Percentiles rank a stretch among this genome's conserved stretches.
These are phyloP conservation scores for Aspergillus sp. DNA, from an alignment of 2,329 filamentous ascomycete species.

Conservation along the genomic window DNA sequence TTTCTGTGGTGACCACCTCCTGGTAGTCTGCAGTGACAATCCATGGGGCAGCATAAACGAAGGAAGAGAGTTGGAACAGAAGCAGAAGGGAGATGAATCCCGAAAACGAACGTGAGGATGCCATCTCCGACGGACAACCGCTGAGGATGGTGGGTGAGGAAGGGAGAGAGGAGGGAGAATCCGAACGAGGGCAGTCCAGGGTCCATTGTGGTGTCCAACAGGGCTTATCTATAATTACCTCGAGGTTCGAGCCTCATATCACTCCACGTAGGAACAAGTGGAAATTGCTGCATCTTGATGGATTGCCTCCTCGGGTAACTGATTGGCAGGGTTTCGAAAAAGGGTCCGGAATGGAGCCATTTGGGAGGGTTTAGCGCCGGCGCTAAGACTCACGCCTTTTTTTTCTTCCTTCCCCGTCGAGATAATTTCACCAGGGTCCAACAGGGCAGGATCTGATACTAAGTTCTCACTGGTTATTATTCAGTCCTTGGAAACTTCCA, in stretches of 20 bases:
- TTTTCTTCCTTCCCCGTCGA: not conserved
- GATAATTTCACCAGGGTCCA: not conserved
- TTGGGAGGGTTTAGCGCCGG: not conserved
- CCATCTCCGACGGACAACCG: slow-evolving; percentile 17
- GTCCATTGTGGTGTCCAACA: not conserved
- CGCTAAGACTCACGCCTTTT: not conserved
- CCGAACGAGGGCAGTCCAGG: too few species aligned
- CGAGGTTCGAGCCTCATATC: not conserved
- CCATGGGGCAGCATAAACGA: slow-evolving; percentile 31
- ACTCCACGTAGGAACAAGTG: not conserved
- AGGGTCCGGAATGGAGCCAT: not conserved
- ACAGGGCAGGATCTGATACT: too few species aligned
- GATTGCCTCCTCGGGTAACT: not conserved
- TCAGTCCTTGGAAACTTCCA: not conserved
- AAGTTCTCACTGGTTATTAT: too few species aligned
- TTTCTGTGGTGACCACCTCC: slow-evolving; percentile 14
- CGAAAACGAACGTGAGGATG: slow-evolving; percentile 27
- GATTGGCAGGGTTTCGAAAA: not conserved
- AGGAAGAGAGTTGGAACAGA: slow-evolving; percentile 15
- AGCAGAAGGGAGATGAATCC: slow-evolving; percentile 21
- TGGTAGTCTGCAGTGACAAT: slow-evolving; percentile 33
- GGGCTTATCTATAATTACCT: not conserved
- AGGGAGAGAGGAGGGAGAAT: not conserved
- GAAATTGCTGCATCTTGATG: not conserved
- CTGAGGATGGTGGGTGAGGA: not conserved